These are phyloP conservation scores for Candida sp. DNA, from an alignment of 1,139 yeast genomes.

Conservation along the genomic window DNA sequence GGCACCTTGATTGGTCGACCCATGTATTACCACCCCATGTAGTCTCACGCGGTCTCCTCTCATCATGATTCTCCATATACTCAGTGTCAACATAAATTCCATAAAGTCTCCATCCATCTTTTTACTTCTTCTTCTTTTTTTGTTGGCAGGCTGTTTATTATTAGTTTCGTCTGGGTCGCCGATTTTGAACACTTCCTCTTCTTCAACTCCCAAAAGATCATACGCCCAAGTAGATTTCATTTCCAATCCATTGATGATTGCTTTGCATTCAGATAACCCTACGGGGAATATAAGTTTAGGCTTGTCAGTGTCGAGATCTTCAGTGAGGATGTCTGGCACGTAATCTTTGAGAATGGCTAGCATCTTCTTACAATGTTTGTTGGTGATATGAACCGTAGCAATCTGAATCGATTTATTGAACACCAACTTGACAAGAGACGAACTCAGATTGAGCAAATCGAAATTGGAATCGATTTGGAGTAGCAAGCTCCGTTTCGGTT, in stretches of 20 bases:
- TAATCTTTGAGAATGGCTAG: slow-evolving; percentile 22
- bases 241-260: slow-evolving; percentile 33
- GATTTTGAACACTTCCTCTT: slow-evolving; percentile 1
- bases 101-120: slow-evolving; percentile 28
- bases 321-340: slow-evolving; percentile 17
- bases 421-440: slow-evolving; percentile 25
- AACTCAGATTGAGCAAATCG: slow-evolving; percentile 11
- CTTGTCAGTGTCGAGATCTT: slow-evolving; percentile 13
- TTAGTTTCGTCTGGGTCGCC: slow-evolving; percentile 2
- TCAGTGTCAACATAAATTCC: slow-evolving; percentile 27
- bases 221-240: slow-evolving; percentile 34
- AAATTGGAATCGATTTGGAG: slow-evolving; percentile 47
- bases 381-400: slow-evolving; percentile 23
- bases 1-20: slow-evolving; percentile 21
- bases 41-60: slow-evolving; percentile 21
- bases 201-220: slow-evolving; percentile 20
- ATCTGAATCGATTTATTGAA: slow-evolving; percentile 25
- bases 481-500: slow-evolving; percentile 44
- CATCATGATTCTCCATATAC: slow-evolving; percentile 32
- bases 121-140: slow-evolving; percentile 13
- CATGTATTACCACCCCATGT: slow-evolving; percentile 31
- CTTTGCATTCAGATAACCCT: slow-evolving; percentile 24
- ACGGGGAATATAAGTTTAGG: slow-evolving; percentile 20
- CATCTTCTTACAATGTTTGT: slow-evolving; percentile 21
- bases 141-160: slow-evolving; percentile 3